These are phyloP conservation scores for Medicago truncatula DNA, from an alignment of 306 rosid species.

Conservation along the genomic window MtrunA17r5.0-ANR NC_053049.1:21447501-21448000, in stretches of 20 bases:
- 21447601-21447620: conserved; percentile 17
- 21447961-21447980: conserved; percentile 97
- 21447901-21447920: conserved; percentile 20
- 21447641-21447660: conserved; percentile 15
- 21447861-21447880: conserved; percentile 24
- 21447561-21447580: conserved; percentile 78
- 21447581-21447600: conserved; percentile 39
- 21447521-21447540: conserved; percentile 99
- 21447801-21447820: conserved; percentile 99
- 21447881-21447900: conserved; percentile 21
- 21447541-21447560: conserved; percentile 97
- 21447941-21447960: conserved; percentile 98
- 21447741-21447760: conserved; percentile 99
- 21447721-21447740: conserved; percentile 94
- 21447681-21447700: conserved; percentile 20
- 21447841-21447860: conserved; percentile 36
- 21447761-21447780: conserved; percentile 98
- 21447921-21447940: conserved; percentile 85
- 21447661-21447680: background rate
- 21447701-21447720: conserved; percentile 92
- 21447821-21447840: conserved; percentile 93
- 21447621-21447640: conserved; percentile 21
- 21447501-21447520: conserved; percentile 94
- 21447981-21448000: conserved; percentile 98
- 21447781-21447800: conserved; percentile 99